Evolutionary conservation across 306 rosid species (phyloP).

Genomic region (Quercus berberidifolia): DNA sequence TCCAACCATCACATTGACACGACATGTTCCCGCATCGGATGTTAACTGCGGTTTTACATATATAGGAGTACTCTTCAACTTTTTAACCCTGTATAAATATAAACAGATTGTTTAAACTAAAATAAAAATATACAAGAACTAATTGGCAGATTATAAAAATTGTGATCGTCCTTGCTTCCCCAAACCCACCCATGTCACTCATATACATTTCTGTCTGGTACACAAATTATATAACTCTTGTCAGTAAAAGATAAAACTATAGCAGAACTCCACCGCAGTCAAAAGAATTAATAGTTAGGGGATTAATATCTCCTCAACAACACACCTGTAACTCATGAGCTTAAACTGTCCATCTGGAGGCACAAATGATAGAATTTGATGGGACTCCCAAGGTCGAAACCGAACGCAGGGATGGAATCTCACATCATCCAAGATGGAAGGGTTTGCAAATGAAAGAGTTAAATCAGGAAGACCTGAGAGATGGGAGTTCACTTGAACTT

Average conservation of each 20-base stretch:
- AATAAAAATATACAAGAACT: not conserved
- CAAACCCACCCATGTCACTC: slow-evolving; percentile 3
- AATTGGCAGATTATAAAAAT: not conserved
- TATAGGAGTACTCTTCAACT: slow-evolving; percentile 81
- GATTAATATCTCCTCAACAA: not conserved
- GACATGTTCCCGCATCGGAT: slow-evolving; percentile 71
- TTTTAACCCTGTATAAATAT: slow-evolving; percentile 64
- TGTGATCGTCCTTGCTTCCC: slow-evolving; percentile 1
- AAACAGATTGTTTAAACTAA: slow-evolving; percentile 4
- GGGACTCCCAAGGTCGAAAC: slow-evolving; percentile 85
- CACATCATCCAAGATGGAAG: slow-evolving; percentile 83
- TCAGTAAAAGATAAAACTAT: not conserved
- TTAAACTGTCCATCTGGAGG: slow-evolving; percentile 97
- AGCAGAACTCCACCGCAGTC: not conserved
- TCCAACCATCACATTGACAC: slow-evolving; percentile 78
- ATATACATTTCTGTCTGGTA: not conserved
- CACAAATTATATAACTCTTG: not conserved
- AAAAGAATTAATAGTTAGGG: slow-evolving; percentile 3
- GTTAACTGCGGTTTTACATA: slow-evolving; percentile 93
- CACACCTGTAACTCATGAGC: slow-evolving; percentile 90
- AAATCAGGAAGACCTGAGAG: slow-evolving; percentile 89
- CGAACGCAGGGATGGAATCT: slow-evolving; percentile 92
- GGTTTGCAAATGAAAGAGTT: slow-evolving; percentile 82
- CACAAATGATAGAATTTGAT: slow-evolving; percentile 88
- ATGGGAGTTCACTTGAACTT: slow-evolving; percentile 91